A percentile compares a stretch with the other conserved stretches of the same genome.
Evolutionary conservation across 345 rosid genomes (phyloP).

Genomic region (Camelina laxa): DNA sequence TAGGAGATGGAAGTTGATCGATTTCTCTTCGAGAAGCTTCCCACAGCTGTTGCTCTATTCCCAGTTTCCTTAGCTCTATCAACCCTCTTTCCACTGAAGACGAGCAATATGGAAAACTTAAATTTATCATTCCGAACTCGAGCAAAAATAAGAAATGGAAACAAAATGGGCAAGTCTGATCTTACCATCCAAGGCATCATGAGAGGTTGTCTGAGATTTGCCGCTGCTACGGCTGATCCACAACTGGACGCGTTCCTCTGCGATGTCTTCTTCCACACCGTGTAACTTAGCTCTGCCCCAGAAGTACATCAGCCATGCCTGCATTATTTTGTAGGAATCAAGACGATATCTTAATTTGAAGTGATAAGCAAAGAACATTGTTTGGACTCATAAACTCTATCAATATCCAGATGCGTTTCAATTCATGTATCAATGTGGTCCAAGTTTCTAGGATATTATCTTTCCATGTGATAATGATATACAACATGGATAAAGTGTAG

Average conservation of each 20-base stretch:
- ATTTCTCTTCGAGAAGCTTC: conserved; percentile 85
- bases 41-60: conserved; percentile 91
- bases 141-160: not conserved
- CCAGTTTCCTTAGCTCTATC: conserved; percentile 77
- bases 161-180: conserved; percentile 14
- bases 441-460: not conserved
- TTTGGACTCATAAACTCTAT: not conserved
- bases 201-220: conserved; percentile 61
- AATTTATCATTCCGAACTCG: not conserved
- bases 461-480: conserved; percentile 6
- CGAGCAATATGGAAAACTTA: not conserved
- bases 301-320: conserved; percentile 92
- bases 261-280: conserved; percentile 79
- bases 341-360: not conserved
- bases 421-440: not conserved
- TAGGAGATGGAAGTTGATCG: conserved; percentile 49
- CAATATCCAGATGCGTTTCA: not conserved
- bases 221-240: conserved; percentile 70
- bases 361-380: not conserved
- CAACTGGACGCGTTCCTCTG: conserved; percentile 75
- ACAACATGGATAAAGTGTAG: conserved; percentile 15
- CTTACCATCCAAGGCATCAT: conserved; percentile 85
- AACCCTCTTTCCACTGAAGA: conserved; percentile 79
- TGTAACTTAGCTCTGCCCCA: conserved; percentile 85
- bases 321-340: conserved; percentile 8